phyloP scores from a whole-genome alignment of 2,329 filamentous ascomycete species.

The Camptophora hylomeconis region DNA sequence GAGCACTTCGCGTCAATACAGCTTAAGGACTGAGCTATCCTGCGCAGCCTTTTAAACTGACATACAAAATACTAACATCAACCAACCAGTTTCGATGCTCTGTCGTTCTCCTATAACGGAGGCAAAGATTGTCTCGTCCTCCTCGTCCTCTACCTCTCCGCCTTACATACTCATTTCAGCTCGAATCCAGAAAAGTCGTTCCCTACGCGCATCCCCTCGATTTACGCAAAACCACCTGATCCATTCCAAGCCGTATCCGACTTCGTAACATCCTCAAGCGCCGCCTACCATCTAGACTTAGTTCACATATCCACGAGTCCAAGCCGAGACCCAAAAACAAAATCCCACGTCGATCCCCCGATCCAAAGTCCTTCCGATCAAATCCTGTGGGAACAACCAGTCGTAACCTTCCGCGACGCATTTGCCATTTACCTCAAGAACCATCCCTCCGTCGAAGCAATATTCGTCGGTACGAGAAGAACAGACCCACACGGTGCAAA shows the following conservation, averaged over 20 bases:
- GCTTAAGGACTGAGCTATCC: slow-evolving; percentile 2
- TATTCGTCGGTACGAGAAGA: slow-evolving; percentile 76
- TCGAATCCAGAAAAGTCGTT: slow-evolving; percentile 14
- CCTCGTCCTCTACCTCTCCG: slow-evolving; percentile 69
- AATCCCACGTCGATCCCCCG: slow-evolving; percentile 12
- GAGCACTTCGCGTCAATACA: too few species aligned
- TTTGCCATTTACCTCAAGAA: slow-evolving; percentile 59
- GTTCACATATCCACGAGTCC: slow-evolving; percentile 57
- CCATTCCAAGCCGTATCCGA: slow-evolving; percentile 77
- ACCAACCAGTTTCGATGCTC: slow-evolving; percentile 50
- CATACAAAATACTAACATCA: slow-evolving; percentile 5
- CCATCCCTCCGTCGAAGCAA: slow-evolving; percentile 49
- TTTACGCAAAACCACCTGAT: slow-evolving; percentile 77
- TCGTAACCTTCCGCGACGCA: slow-evolving; percentile 56
- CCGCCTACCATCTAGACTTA: slow-evolving; percentile 61
- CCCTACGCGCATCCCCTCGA: slow-evolving; percentile 53
- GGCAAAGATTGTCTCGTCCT: slow-evolving; percentile 96
- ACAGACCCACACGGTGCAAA: slow-evolving; percentile 82
- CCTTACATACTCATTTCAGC: slow-evolving; percentile 29
- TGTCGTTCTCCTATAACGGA: slow-evolving; percentile 91
- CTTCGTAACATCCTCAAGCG: slow-evolving; percentile 59
- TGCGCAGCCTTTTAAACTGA: slow-evolving; percentile 1
- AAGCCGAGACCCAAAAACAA: slow-evolving; percentile 16
- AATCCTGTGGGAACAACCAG: slow-evolving; percentile 6
- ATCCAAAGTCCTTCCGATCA: not conserved